Evolutionary conservation across 495 filamentous ascomycete species (phyloP), one percentile per base, ranked within the genome.

Genomic region (Oidiodendron maius): DNA sequence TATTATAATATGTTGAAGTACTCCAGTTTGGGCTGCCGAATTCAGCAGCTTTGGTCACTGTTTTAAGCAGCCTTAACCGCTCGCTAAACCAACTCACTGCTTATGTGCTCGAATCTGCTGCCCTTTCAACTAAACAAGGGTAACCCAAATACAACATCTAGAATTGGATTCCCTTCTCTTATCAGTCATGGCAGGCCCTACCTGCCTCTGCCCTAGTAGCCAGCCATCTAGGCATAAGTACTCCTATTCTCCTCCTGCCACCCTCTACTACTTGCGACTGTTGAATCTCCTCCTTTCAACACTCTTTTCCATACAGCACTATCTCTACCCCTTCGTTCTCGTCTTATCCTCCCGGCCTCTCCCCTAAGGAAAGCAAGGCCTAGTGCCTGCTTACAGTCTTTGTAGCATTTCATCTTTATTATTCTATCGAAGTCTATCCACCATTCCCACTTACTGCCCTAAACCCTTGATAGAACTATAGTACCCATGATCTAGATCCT

Each of bases 401-500:
- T 5, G 21, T 43, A 24, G 16, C 23, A n/a, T 9, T 24, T 26
- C 40, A 3, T 25, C 8, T 9, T 18, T 26, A 11, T 24, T n/a
- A 44, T 13, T 21, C 28, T 39, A 17, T 43, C 26, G 25, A 32
- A 17, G 17, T n/a, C 42, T 28, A 26, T 16, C 37, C 10, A 17
- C 37, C 18, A 10, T 25, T 16, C 32, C 46, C 5, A 8, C 26
- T 37, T 12, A 4, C 26, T 37, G 24, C 26, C 18, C 32, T 39
- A 28, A 45, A 16, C 6, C 49, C 16, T n/a, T 8, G 8, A 21
- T 25, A n/a, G 13, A 44, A 24, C 23, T 23, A 55, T 55, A 40
- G 46, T 40, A 23, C 46, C 52, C 24, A 46, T 15, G 24, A 55
- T 50, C 40, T 40, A 44, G 23, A 34, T 55, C 25, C 46, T 35